Evolutionary conservation across 768 basidiomycete species (phyloP).

Genomic region (Stropharia rugosoannulata): DNA sequence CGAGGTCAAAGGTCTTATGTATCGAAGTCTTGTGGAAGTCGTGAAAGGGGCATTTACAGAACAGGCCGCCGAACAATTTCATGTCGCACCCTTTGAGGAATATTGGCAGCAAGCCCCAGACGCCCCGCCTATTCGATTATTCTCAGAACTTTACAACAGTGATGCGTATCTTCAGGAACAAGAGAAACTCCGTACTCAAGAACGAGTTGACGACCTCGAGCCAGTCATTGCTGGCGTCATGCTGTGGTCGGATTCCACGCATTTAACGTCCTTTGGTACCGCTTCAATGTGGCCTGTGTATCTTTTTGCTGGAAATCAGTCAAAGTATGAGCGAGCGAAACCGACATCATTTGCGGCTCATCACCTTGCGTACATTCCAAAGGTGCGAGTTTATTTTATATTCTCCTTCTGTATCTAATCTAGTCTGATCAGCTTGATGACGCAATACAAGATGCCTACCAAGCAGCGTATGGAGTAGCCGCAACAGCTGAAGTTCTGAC

Average conservation of each 20-base stretch:
- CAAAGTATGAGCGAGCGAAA: neutral
- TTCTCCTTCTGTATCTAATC: too few relatives aligned
- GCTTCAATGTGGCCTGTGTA: slow-evolving; percentile 41
- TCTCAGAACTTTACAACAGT: slow-evolving; percentile 25
- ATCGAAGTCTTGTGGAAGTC: slow-evolving; percentile 16
- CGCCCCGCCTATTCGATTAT: slow-evolving; percentile 8
- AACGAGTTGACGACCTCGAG: slow-evolving; percentile 14
- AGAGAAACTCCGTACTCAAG: slow-evolving; percentile 8
- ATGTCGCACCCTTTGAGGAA: slow-evolving; percentile 23
- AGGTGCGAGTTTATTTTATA: too few relatives aligned
- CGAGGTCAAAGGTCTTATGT: slow-evolving; percentile 14
- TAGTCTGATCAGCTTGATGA: too few relatives aligned
- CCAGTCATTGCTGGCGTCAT: slow-evolving; percentile 25
- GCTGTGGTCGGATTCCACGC: slow-evolving; percentile 35
- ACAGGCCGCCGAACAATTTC: slow-evolving; percentile 13
- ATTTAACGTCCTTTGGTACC: slow-evolving; percentile 33
- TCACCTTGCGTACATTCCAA: too few relatives aligned
- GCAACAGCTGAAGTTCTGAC: too few relatives aligned
- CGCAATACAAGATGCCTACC: too few relatives aligned
- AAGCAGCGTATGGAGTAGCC: too few relatives aligned
- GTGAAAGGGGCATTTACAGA: slow-evolving; percentile 14
- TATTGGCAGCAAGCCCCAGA: slow-evolving; percentile 6
- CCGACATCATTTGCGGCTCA: neutral
- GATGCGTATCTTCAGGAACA: slow-evolving; percentile 27
- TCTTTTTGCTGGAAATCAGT: slow-evolving; percentile 20